phyloP scores from a whole-genome alignment of 495 filamentous ascomycete genomes.

The Friedmanniomyces simplex region DNA sequence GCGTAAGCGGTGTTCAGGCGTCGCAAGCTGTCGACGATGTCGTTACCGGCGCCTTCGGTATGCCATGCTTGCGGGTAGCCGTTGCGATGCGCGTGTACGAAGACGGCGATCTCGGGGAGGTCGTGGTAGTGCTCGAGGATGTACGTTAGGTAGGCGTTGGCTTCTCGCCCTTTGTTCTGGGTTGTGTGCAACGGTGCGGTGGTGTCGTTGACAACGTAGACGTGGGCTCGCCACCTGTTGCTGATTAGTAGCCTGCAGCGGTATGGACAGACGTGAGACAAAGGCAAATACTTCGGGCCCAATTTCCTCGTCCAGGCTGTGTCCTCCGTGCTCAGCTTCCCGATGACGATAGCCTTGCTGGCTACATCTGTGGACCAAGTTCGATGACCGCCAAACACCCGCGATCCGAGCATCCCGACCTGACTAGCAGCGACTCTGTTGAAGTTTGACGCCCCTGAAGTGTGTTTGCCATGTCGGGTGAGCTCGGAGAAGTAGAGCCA shows the following conservation, averaged over 20 bases:
- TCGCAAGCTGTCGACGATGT: background rate
- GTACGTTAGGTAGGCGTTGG: slow-evolving; percentile 47
- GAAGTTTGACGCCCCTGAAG: no score
- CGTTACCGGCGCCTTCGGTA: slow-evolving; percentile 33
- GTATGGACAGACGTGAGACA: no score
- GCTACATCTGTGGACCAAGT: background rate
- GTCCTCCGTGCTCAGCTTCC: background rate
- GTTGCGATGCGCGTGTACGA: slow-evolving; percentile 51
- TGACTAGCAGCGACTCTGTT: no score
- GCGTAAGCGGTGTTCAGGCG: slow-evolving; percentile 33
- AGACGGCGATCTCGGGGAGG: slow-evolving; percentile 54
- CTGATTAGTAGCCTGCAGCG: background rate
- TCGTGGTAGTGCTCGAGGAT: slow-evolving; percentile 54
- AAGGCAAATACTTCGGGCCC: background rate
- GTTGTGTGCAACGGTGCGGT: background rate
- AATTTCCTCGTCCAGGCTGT: background rate
- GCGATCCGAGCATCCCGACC: background rate
- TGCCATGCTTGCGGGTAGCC: slow-evolving; percentile 48
- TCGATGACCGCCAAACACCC: background rate
- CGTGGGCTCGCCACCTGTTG: background rate
- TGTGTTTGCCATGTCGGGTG: no score
- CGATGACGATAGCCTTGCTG: background rate
- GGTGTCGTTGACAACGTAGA: background rate
- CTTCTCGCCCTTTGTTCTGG: slow-evolving; percentile 55
- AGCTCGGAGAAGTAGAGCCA: no score